A percentile compares a stretch with the other conserved stretches of the same genome.
These are phyloP conservation scores for Sugiyamaella chiloensis DNA, from an alignment of 805 yeast genomes.

Conservation along the genomic window DNA sequence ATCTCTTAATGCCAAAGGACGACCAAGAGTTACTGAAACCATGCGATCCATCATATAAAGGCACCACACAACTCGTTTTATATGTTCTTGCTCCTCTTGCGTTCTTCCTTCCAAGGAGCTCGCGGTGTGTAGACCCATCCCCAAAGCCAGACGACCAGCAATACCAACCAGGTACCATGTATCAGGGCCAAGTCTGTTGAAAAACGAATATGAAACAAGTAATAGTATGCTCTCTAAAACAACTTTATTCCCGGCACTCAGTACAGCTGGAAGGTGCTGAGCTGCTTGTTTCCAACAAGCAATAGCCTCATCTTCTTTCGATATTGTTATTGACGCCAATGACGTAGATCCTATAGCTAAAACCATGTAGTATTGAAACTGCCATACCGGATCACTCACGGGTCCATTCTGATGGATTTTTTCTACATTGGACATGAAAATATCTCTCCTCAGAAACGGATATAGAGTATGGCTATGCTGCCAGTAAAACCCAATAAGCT, in stretches of 20 bases:
- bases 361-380: slow-evolving; percentile 50
- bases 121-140: slow-evolving; percentile 45
- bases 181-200: slow-evolving; percentile 47
- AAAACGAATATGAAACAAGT: slow-evolving; percentile 49
- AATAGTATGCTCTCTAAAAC: slow-evolving; percentile 43
- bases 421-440: slow-evolving; percentile 13
- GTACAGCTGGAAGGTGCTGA: slow-evolving; percentile 38
- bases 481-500: slow-evolving; percentile 22
- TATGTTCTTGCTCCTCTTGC: slow-evolving; percentile 23
- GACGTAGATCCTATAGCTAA: slow-evolving; percentile 55
- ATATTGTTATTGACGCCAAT: slow-evolving; percentile 31
- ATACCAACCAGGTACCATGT: slow-evolving; percentile 54
- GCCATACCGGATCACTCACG: slow-evolving; percentile 21
- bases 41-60: slow-evolving; percentile 35
- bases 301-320: slow-evolving; percentile 32
- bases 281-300: slow-evolving; percentile 43
- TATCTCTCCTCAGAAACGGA: slow-evolving; percentile 18
- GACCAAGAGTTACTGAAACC: slow-evolving; percentile 47
- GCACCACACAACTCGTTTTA: slow-evolving; percentile 28
- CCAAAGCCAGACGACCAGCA: slow-evolving; percentile 43
- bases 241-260: slow-evolving; percentile 39
- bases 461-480: slow-evolving; percentile 24
- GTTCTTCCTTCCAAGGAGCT: slow-evolving; percentile 20
- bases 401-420: slow-evolving; percentile 6
- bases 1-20: slow-evolving; percentile 48